Evolutionary conservation across 495 filamentous ascomycete species (phyloP), one percentile per base, ranked within the genome.

Genomic region (Lophiostoma macrostomum): DNA sequence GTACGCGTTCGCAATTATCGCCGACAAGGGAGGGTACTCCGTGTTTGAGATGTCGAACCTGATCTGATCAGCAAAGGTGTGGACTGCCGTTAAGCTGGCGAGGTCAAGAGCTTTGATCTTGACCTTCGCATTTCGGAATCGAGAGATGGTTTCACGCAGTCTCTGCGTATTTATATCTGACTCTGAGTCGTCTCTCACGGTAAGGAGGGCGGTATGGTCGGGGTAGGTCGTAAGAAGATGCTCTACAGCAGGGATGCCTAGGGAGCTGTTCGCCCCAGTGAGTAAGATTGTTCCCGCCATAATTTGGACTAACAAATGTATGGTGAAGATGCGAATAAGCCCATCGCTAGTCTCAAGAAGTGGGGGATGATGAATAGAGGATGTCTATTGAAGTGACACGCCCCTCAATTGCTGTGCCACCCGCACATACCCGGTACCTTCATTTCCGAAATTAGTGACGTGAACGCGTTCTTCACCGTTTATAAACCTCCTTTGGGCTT

Each of bases 181-280:
- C 32, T 69, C 61, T 11, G 71, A 69, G 7, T 57, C 40, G 27
- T 76, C 71, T 11, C 76, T 67, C 11, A 78, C 74, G 5, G 71
- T 73, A 19, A 71, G 64, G 23, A 77, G 55, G 2, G 65, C 38
- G 0, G 71, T 72, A 44, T 67, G 63, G 6, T 64, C 42, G 5
- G 74, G 69, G 27, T 73, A 74, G 0, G 59, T 51, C 1, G 54
- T 47, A 5, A 78, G 64, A 28, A 78, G 66, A 25, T 70, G 56
- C 8, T 68, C 36, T 7, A 74, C 69, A 5, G 74, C 69, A 12
- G 65, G 72, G 22, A 76, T 67, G 4, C 69, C 76, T 24, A 76
- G 61, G 18, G 74, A 74, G 56, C 74, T 67, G 51, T 77, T 78
- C 24, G 75, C 75, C 22, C 74, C 75, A 6, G 75, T 79, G 39